Evolutionary conservation across 139 green algal genomes (phyloP).

Genomic region (Eudorina sp.): DNA sequence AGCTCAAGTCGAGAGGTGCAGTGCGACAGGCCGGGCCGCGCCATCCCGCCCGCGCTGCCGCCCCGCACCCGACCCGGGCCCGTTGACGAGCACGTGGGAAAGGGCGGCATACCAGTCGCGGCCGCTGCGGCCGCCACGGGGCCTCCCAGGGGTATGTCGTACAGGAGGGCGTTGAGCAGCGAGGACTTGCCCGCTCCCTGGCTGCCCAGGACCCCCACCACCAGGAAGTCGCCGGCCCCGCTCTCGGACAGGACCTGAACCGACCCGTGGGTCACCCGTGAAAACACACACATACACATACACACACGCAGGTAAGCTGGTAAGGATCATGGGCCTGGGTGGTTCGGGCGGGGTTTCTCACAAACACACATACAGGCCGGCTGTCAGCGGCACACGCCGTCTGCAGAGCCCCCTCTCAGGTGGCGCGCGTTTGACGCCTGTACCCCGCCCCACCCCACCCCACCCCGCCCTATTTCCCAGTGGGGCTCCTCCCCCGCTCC

Average conservation of each 20-base stretch:
- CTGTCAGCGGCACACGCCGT: neutral
- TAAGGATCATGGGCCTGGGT: neutral
- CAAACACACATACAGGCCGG: neutral
- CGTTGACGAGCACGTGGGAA: neutral
- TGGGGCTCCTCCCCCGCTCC: too few relatives aligned
- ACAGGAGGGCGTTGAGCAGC: constrained; percentile 35
- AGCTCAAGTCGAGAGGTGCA: constrained; percentile 14
- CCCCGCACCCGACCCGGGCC: neutral
- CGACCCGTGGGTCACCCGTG: neutral
- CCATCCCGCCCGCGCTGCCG: neutral
- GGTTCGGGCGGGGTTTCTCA: neutral
- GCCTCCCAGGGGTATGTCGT: neutral
- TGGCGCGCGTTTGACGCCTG: too few relatives aligned
- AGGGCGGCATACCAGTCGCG: neutral
- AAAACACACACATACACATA: too few relatives aligned
- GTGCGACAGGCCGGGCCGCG: neutral
- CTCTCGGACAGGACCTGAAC: constrained; percentile 12
- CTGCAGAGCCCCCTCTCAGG: neutral
- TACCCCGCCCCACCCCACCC: too few relatives aligned
- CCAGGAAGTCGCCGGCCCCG: constrained; percentile 11
- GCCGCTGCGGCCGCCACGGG: neutral
- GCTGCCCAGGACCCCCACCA: constrained; percentile 10
- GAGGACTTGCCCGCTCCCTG: constrained; percentile 43
- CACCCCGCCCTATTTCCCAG: too few relatives aligned
- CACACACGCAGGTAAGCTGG: neutral